phyloP scores from a whole-genome alignment of 73 alveolate species.

The Stentor coeruleus region DNA sequence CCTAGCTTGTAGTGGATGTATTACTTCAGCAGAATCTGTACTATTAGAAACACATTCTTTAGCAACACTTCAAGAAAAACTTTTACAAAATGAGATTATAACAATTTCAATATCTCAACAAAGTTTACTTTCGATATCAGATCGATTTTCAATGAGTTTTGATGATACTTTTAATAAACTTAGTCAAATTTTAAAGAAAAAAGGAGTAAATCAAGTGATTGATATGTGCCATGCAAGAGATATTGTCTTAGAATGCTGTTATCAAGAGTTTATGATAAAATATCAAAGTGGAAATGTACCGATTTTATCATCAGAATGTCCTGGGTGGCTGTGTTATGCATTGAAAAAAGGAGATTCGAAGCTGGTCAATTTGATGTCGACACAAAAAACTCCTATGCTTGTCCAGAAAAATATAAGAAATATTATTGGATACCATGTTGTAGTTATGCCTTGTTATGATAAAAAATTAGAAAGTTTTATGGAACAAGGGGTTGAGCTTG shows the following conservation, averaged over 20 bases:
- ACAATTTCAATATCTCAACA: constrained; percentile 76
- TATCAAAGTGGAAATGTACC: constrained; percentile 35
- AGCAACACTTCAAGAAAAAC: constrained; percentile 60
- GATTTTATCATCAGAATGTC: constrained; percentile 91
- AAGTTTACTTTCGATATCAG: constrained; percentile 70
- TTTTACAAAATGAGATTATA: constrained; percentile 44
- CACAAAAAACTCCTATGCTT: constrained; percentile 84
- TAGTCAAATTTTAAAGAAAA: constrained; percentile 31
- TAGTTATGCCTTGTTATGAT: constrained; percentile 85
- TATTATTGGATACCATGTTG: constrained; percentile 1
- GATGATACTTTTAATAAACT: constrained; percentile 42
- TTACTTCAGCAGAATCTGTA: constrained; percentile 95
- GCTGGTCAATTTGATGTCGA: constrained; percentile 85
- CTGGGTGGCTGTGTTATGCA: constrained; percentile 99
- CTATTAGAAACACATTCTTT: constrained; percentile 74
- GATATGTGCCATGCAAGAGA: constrained; percentile 47
- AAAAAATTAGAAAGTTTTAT: constrained; percentile 93
- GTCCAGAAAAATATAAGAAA: constrained; percentile 18
- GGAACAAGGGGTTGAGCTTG: constrained; percentile 69
- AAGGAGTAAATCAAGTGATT: constrained; percentile 49
- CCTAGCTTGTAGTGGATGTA: constrained; percentile 95
- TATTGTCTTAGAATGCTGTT: constrained; percentile 45
- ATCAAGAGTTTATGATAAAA: constrained; percentile 52
- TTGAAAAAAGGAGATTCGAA: constrained; percentile 88
- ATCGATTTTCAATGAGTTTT: constrained; percentile 49